Percentiles rank a stretch among this genome's conserved stretches.
These are phyloP conservation scores for Stentor roeselii DNA, from an alignment of 73 alveolate genomes.

Conservation along the genomic window DNA sequence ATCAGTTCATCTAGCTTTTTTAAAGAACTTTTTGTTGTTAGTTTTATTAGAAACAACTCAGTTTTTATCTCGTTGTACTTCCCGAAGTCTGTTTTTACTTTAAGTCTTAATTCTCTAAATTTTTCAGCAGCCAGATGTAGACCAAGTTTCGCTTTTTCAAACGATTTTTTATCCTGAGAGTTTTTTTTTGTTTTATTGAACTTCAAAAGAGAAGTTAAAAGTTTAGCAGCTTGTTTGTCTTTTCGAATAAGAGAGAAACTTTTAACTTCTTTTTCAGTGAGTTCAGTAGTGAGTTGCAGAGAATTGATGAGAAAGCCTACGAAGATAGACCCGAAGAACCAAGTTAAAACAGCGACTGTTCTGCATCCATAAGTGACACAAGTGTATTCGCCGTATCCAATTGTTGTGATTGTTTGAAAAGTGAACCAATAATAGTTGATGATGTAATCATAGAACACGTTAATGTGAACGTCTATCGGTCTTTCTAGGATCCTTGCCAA, in stretches of 20 bases:
- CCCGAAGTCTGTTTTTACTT: too few relatives aligned
- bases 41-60: too few relatives aligned
- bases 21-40: too few relatives aligned
- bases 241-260: too few relatives aligned
- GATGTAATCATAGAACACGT: too few relatives aligned
- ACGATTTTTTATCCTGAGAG: not conserved
- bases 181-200: too few relatives aligned
- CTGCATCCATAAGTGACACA: not conserved
- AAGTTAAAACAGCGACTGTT: not conserved
- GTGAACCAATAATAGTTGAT: too few relatives aligned
- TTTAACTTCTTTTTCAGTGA: not conserved
- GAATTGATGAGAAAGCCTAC: not conserved
- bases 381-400: not conserved
- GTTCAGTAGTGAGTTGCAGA: not conserved
- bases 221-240: not conserved
- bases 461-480: too few relatives aligned
- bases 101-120: not conserved
- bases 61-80: too few relatives aligned
- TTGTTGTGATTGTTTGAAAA: not conserved
- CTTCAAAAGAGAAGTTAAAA: not conserved
- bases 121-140: not conserved
- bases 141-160: not conserved
- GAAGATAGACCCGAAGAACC: not conserved
- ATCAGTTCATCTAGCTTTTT: too few relatives aligned
- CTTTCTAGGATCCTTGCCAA: too few relatives aligned